These are phyloP conservation scores for Rhodofomes roseus DNA, from an alignment of 1,284 basidiomycete species.

Conservation along the genomic window DNA sequence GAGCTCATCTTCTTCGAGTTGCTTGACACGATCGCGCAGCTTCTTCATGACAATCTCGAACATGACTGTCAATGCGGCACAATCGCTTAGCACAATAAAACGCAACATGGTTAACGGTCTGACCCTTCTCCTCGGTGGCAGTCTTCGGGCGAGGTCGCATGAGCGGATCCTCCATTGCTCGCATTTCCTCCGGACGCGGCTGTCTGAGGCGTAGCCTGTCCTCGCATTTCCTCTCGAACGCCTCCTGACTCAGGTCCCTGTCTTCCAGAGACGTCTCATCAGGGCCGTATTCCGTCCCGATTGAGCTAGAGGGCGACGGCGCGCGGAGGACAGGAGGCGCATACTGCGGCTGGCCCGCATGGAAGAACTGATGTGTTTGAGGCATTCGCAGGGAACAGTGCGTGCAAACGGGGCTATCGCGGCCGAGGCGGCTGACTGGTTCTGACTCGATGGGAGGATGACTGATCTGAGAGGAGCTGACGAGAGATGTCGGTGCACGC, in stretches of 20 bases:
- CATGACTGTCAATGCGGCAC: slow-evolving; percentile 24
- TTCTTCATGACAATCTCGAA: slow-evolving; percentile 46
- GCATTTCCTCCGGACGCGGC: slow-evolving; percentile 41
- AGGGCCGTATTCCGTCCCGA: slow-evolving; percentile 59
- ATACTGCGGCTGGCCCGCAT: slow-evolving; percentile 41
- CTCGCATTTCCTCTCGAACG: slow-evolving; percentile 51
- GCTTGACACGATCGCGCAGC: slow-evolving; percentile 47
- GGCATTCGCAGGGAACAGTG: slow-evolving; percentile 11
- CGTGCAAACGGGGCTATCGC: background rate
- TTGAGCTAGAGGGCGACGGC: slow-evolving; percentile 67
- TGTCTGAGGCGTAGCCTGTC: slow-evolving; percentile 40
- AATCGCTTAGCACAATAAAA: background rate
- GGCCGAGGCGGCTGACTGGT: background rate
- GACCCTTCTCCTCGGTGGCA: slow-evolving; percentile 39
- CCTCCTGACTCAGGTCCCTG: slow-evolving; percentile 43
- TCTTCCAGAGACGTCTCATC: slow-evolving; percentile 62
- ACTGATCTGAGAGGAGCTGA: background rate
- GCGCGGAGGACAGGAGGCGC: slow-evolving; percentile 62
- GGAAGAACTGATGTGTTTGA: slow-evolving; percentile 27
- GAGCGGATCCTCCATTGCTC: slow-evolving; percentile 34
- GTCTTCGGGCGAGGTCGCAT: slow-evolving; percentile 18
- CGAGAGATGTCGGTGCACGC: background rate
- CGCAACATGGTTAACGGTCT: slow-evolving; percentile 13
- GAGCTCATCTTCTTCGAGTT: slow-evolving; percentile 62
- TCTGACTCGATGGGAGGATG: no score